Conservation (phyloP, 805 yeast species). For the Metahyphopichia silvanorum region DNA sequence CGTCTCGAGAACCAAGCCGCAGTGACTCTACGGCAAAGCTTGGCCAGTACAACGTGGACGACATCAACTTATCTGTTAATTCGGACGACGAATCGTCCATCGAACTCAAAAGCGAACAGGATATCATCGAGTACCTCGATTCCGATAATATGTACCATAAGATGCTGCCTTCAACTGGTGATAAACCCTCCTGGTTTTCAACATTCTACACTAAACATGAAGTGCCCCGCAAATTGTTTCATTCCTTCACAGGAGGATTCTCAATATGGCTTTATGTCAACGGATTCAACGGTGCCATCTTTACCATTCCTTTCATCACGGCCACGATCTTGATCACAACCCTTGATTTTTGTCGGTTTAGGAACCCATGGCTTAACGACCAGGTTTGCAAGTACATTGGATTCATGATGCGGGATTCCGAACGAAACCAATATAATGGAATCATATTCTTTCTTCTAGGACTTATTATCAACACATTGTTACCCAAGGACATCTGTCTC, state of each 20-base stretch:
- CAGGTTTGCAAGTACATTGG: neutral
- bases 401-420: conserved; percentile 1
- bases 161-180: neutral
- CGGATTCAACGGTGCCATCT: conserved; percentile 1
- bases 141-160: neutral
- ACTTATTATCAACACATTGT: neutral
- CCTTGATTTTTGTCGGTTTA: conserved; percentile 1
- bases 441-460: conserved; percentile 2
- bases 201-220: conserved; percentile 1
- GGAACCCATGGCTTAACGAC: neutral
- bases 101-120: no score
- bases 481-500: conserved; percentile 2
- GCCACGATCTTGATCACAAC: neutral
- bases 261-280: conserved; percentile 1
- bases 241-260: conserved; percentile 1
- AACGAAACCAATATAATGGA: conserved; percentile 1
- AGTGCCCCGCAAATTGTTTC: conserved; percentile 1
- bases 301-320: neutral
- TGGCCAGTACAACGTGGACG: no score
- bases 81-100: no score
- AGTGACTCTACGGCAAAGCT: no score
- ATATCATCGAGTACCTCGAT: neutral
- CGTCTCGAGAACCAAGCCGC: no score
- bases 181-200: neutral
- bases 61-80: no score